These are phyloP conservation scores for Vigna hirtella DNA, from an alignment of 306 rosid genomes.

Conservation along the genomic window DNA sequence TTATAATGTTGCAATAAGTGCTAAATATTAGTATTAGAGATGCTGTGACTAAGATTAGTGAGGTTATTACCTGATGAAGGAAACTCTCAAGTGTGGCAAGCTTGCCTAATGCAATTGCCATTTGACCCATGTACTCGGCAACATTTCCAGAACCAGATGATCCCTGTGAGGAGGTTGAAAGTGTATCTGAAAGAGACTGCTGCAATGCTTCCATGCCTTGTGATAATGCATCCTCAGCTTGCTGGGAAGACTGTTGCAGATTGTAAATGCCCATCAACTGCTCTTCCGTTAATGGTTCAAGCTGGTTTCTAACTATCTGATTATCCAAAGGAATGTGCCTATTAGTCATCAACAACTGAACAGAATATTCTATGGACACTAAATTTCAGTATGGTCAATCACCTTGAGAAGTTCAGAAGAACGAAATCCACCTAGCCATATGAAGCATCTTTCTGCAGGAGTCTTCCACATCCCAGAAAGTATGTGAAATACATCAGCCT, in stretches of 20 bases:
- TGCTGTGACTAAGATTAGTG: neutral
- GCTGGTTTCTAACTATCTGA: constrained; percentile 84
- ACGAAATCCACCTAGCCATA: constrained; percentile 93
- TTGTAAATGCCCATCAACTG: constrained; percentile 82
- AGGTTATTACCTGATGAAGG: constrained; percentile 67
- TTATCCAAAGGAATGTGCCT: constrained; percentile 10
- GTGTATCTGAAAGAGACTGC: constrained; percentile 80
- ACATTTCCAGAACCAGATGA: constrained; percentile 67
- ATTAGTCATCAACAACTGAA: neutral
- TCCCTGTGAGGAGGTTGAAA: constrained; percentile 60
- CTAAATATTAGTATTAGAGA: neutral
- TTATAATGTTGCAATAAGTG: neutral
- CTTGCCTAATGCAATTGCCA: constrained; percentile 92
- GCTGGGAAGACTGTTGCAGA: constrained; percentile 83
- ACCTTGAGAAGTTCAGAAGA: constrained; percentile 94
- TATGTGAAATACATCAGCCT: constrained; percentile 87
- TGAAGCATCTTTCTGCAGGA: constrained; percentile 88
- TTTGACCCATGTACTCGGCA: constrained; percentile 90
- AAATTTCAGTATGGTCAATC: constrained; percentile 4
- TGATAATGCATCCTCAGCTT: constrained; percentile 91
- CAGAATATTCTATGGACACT: neutral
- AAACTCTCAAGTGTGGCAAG: constrained; percentile 81
- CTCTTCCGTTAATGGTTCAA: constrained; percentile 76
- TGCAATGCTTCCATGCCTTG: constrained; percentile 97
- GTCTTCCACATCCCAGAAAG: constrained; percentile 92